Evolutionary conservation across 306 rosid genomes (phyloP), one percentile per base, ranked within the genome.

Genomic region (Ormosia emarginata): DNA sequence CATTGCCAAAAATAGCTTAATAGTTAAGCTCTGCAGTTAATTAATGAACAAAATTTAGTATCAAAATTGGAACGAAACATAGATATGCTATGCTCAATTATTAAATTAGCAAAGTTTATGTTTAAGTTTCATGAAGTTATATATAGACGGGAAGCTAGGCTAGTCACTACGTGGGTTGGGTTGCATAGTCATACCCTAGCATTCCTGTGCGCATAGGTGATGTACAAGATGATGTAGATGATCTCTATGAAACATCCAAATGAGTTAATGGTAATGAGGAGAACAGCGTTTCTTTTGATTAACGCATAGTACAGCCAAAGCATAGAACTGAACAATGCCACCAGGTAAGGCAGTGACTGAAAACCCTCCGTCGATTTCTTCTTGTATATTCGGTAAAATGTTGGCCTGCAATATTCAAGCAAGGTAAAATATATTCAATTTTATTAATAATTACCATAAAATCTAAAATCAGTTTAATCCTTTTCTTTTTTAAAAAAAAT

Each of bases 211-310:
- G 97, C 99, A 37, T 88, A 93, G 32, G 40, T 59, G 18, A 96
- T 52, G 87, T 32, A 96, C 62, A 93, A 75, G 82, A 71, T 29
- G 84, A 90, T 84, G 81, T 96, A 96, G 67, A 91, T 75, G 17
- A 57, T 62, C 85, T 93, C 94, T 8, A 93, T 36, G 3, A 86
- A 75, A 67, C 91, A 86, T 14, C 98, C 98, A 53, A 96, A 87
- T 12, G 94, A 81, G 91, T 96, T 96, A 13, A 96, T 91, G 79
- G 99, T 93, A 67, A 96, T 76, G 76, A 96, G 97, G 24, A 92
- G 94, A 75, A 87, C 3, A 3, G 90, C 92, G 33, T 88, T 81
- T 3, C 56, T 78, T 76, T 96, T 96, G 2, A 90, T 68, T 9
- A 84, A 30, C 0, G 98, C 97, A 37, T 96, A 96, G 88, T 87